These are phyloP conservation scores for Boeremia exigua DNA, from an alignment of 2,329 filamentous ascomycete species.

Conservation along the genomic window DNA sequence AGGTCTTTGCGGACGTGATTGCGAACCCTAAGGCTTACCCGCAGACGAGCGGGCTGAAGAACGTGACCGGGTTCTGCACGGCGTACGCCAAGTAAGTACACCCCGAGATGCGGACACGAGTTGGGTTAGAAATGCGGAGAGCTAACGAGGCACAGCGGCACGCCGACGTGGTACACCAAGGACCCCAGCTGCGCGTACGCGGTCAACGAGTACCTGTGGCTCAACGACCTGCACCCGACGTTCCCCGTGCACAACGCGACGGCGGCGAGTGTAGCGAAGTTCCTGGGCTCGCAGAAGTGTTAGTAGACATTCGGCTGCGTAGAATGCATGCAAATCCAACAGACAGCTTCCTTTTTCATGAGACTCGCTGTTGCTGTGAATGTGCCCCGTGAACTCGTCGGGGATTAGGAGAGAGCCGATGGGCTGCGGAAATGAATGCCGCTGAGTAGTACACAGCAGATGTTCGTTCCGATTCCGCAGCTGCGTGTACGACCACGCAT, in stretches of 20 bases:
- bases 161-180: conserved; percentile 48
- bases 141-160: conserved; percentile 36
- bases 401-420: too few species aligned
- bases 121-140: neutral
- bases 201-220: conserved; percentile 70
- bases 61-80: conserved; percentile 62
- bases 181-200: conserved; percentile 57
- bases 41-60: conserved; percentile 61
- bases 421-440: too few species aligned
- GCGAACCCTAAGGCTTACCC: conserved; percentile 58
- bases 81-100: conserved; percentile 57
- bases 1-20: conserved; percentile 60
- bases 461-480: too few species aligned
- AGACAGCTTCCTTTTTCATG: too few species aligned
- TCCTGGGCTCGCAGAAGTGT: conserved; percentile 20
- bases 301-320: neutral
- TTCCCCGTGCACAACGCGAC: conserved; percentile 67
- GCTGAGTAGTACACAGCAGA: too few species aligned
- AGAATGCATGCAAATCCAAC: neutral
- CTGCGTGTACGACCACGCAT: too few species aligned
- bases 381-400: too few species aligned
- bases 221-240: conserved; percentile 69
- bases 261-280: conserved; percentile 51
- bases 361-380: too few species aligned
- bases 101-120: neutral